A percentile compares a stretch with the other conserved stretches of the same genome.
Evolutionary conservation across 1,284 basidiomycete genomes (phyloP).

Genomic region (Hymenochaete sp.): DNA sequence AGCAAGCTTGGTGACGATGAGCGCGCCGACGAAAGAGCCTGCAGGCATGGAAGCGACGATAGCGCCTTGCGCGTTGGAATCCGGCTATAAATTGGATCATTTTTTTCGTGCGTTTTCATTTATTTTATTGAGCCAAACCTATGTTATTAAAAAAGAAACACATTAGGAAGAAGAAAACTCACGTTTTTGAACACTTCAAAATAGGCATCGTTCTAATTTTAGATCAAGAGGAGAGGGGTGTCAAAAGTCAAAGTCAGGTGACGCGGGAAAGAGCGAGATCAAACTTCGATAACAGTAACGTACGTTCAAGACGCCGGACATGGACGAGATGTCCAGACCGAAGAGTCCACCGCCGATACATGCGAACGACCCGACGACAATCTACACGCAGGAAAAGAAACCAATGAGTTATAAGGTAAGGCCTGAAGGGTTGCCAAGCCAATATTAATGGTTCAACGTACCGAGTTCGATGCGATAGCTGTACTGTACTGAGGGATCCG

Average conservation of each 20-base stretch:
- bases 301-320: constrained; percentile 70
- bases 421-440: too few relatives aligned
- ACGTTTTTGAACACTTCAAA: constrained; percentile 41
- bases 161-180: constrained; percentile 19
- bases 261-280: too few relatives aligned
- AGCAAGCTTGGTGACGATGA: constrained; percentile 51
- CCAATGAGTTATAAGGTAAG: neutral
- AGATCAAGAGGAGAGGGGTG: neutral
- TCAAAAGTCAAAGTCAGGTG: neutral
- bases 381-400: constrained; percentile 23
- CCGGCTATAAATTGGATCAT: constrained; percentile 39
- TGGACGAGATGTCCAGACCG: constrained; percentile 72
- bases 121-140: too few relatives aligned
- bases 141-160: constrained; percentile 2
- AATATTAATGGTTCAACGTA: too few relatives aligned
- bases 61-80: constrained; percentile 53
- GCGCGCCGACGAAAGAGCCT: constrained; percentile 52
- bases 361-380: constrained; percentile 68
- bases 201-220: constrained; percentile 48
- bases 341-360: constrained; percentile 74
- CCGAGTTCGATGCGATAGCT: constrained; percentile 31
- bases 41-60: constrained; percentile 75
- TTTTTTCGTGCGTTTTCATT: too few relatives aligned
- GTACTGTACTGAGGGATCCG: constrained; percentile 32
- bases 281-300: constrained; percentile 25